These are phyloP conservation scores for Clohesyomyces aquaticus DNA, from an alignment of 495 filamentous ascomycete species.

Conservation along the genomic window DNA sequence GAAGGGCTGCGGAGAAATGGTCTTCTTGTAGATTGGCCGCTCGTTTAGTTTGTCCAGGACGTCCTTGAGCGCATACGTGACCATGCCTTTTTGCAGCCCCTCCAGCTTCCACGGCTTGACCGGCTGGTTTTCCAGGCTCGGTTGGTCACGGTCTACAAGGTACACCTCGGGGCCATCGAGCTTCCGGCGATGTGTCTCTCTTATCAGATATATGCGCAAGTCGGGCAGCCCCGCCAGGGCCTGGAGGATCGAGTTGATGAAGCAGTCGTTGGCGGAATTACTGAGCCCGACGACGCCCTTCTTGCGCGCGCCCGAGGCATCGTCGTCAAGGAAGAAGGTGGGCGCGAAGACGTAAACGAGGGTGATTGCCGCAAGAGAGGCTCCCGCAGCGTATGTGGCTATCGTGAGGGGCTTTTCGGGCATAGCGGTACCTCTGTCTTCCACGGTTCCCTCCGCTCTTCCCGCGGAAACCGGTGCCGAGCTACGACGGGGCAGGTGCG, in stretches of 20 bases:
- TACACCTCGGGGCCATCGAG: constrained; percentile 78
- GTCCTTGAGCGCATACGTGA: constrained; percentile 88
- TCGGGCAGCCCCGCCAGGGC: constrained; percentile 93
- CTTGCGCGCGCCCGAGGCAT: constrained; percentile 67
- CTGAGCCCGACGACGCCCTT: constrained; percentile 86
- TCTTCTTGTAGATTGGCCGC: constrained; percentile 90
- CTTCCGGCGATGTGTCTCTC: constrained; percentile 79
- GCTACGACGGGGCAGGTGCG: constrained; percentile 5
- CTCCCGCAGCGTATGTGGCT: constrained; percentile 91
- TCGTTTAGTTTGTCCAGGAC: constrained; percentile 94
- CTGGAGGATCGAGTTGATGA: constrained; percentile 97
- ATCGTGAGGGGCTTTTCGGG: constrained; percentile 85
- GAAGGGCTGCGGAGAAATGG: constrained; percentile 82
- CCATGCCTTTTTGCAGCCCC: constrained; percentile 75
- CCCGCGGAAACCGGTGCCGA: constrained; percentile 18
- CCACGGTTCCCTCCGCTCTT: constrained; percentile 5
- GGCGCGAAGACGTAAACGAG: constrained; percentile 96
- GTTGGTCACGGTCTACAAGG: constrained; percentile 55
- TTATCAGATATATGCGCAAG: constrained; percentile 85
- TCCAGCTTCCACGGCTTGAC: constrained; percentile 66
- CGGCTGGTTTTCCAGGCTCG: constrained; percentile 28
- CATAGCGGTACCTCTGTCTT: constrained; percentile 58
- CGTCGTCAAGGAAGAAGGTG: constrained; percentile 88
- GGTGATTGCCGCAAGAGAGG: constrained; percentile 93
- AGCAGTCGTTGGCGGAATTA: constrained; percentile 97